Conservation (phyloP, 441 rosid species). For the Populus tomentosa region DNA sequence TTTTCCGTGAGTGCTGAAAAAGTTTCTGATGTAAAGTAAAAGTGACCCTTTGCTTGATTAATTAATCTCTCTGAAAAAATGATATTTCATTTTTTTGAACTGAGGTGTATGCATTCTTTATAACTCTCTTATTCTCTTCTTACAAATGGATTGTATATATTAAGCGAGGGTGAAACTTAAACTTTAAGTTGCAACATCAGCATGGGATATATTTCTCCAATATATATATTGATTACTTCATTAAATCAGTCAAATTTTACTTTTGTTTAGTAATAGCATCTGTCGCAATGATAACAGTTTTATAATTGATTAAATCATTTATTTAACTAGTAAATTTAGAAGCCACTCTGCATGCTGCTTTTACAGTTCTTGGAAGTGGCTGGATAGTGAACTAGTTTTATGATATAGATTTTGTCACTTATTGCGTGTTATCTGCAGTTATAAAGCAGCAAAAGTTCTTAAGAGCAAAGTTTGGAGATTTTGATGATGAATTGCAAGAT, state of each 20-base stretch:
- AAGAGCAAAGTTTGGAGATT: constrained; percentile 56
- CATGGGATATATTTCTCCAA: not conserved
- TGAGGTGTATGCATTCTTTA: not conserved
- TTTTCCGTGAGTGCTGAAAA: not conserved
- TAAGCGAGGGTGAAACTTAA: not conserved
- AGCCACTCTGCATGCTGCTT: not conserved
- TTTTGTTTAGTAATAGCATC: not conserved
- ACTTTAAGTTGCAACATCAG: not conserved
- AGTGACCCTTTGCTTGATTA: not conserved
- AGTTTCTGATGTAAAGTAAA: not conserved
- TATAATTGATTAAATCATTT: not conserved
- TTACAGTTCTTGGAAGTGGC: not conserved
- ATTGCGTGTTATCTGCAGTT: constrained; percentile 39
- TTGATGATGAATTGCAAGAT: constrained; percentile 65
- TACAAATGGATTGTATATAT: not conserved
- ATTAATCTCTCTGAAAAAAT: not conserved
- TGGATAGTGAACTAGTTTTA: not conserved
- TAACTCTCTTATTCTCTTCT: not conserved
- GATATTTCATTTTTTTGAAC: not conserved
- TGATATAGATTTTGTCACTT: not conserved
- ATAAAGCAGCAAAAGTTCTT: constrained; percentile 59
- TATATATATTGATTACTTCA: not conserved
- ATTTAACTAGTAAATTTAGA: not conserved
- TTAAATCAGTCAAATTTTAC: not conserved
- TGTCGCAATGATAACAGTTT: not conserved